Conservation (phyloP, 345 rosid genomes). For the Mallotus nudiflorus region DNA sequence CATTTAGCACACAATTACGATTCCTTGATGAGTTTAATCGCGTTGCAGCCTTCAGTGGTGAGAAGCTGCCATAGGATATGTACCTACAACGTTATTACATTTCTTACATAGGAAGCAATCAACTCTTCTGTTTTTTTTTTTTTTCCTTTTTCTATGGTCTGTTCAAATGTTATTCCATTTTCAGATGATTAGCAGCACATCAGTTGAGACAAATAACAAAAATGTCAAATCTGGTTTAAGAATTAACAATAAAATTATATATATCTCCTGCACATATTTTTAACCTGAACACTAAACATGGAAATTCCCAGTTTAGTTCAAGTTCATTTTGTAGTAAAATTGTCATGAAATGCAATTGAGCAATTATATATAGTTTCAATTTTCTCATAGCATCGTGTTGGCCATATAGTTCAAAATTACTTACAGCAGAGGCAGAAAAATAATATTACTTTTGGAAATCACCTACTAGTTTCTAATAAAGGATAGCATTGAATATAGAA, state of each 20-base stretch:
- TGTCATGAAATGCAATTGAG: neutral
- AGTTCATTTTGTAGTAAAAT: no score
- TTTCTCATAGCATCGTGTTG: conserved; percentile 4
- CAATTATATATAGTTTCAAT: neutral
- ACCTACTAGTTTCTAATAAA: neutral
- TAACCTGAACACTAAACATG: neutral
- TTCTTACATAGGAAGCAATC: neutral
- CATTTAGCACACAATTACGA: conserved; percentile 28
- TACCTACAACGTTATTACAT: conserved; percentile 25
- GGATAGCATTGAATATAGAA: conserved; percentile 1
- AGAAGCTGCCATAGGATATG: conserved; percentile 33
- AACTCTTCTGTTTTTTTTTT: neutral
- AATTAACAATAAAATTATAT: neutral
- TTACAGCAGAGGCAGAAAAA: neutral
- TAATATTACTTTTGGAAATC: neutral
- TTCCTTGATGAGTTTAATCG: conserved; percentile 32
- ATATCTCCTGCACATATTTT: neutral
- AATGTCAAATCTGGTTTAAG: conserved; percentile 1
- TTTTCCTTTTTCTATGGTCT: neutral
- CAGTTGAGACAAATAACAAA: no score
- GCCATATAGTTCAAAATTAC: neutral
- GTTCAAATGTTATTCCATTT: neutral
- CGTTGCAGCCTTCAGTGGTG: conserved; percentile 46
- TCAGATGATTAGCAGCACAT: no score
- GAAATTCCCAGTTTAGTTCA: neutral